phyloP scores from a whole-genome alignment of 1,284 basidiomycete genomes.

The Heterobasidion irregulare region DNA sequence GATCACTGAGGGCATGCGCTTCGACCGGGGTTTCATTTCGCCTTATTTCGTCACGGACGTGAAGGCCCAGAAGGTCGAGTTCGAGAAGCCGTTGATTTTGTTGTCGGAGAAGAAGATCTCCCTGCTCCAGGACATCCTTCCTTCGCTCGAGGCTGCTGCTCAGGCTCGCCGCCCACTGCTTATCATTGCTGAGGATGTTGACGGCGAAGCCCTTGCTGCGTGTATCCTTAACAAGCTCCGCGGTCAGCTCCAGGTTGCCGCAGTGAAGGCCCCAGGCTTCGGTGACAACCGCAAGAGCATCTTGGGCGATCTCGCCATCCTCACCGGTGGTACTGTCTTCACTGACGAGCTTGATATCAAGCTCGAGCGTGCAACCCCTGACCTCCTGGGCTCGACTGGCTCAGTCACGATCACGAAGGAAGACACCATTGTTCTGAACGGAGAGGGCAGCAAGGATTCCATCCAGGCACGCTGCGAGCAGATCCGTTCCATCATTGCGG shows the following conservation, averaged over 20 bases:
- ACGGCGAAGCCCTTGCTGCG: slow-evolving; percentile 95
- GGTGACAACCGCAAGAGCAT: slow-evolving; percentile 99
- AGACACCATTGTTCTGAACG: slow-evolving; percentile 95
- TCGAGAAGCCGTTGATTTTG: slow-evolving; percentile 93
- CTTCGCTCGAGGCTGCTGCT: slow-evolving; percentile 88
- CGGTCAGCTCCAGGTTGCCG: slow-evolving; percentile 88
- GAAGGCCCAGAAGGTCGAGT: slow-evolving; percentile 94
- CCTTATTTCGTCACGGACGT: slow-evolving; percentile 99
- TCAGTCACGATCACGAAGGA: slow-evolving; percentile 96
- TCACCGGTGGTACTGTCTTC: slow-evolving; percentile 97
- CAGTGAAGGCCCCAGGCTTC: slow-evolving; percentile 96
- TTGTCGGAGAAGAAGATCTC: slow-evolving; percentile 99
- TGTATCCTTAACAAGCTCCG: slow-evolving; percentile 99
- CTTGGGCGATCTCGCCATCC: slow-evolving; percentile 93
- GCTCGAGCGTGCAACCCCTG: slow-evolving; percentile 85
- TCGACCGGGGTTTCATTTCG: slow-evolving; percentile 98
- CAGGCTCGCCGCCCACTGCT: slow-evolving; percentile 88
- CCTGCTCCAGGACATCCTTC: slow-evolving; percentile 90
- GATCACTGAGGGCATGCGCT: slow-evolving; percentile 99
- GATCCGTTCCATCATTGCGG: slow-evolving; percentile 80
- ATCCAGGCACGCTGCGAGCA: slow-evolving; percentile 93
- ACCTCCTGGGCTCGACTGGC: slow-evolving; percentile 89
- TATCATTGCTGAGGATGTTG: slow-evolving; percentile 96
- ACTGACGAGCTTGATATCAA: slow-evolving; percentile 98
- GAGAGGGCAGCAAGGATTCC: slow-evolving; percentile 79